Evolutionary conservation across 441 rosid genomes (phyloP).

Genomic region (Pelargonium australe): DNA sequence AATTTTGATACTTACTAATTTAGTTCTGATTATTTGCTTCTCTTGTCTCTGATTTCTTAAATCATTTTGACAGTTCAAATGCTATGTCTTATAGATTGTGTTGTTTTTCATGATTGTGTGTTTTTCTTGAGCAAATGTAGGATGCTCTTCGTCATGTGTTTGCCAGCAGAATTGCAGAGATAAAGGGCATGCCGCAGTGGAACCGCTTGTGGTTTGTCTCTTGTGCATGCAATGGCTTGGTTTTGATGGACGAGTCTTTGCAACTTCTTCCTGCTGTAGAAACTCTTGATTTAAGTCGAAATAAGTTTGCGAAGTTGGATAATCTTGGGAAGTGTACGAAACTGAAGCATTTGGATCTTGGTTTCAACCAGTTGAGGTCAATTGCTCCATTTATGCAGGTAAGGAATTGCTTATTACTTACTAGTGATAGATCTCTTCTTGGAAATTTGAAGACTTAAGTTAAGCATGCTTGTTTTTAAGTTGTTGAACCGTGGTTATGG

Average conservation of each 20-base stretch:
- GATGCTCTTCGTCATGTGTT: constrained; percentile 90
- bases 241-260: constrained; percentile 97
- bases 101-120: neutral
- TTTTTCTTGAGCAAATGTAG: constrained; percentile 27
- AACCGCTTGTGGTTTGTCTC: constrained; percentile 73
- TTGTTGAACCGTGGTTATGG: no score
- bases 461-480: no score
- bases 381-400: constrained; percentile 71
- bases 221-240: constrained; percentile 72
- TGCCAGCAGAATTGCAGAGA: constrained; percentile 85
- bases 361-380: constrained; percentile 78
- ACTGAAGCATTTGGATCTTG: constrained; percentile 87
- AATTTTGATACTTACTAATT: neutral
- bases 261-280: constrained; percentile 94
- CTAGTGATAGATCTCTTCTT: neutral
- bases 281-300: constrained; percentile 90
- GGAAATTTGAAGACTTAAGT: no score
- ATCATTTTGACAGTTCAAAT: no score
- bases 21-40: no score
- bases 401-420: constrained; percentile 5
- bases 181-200: constrained; percentile 80
- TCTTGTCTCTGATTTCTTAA: no score
- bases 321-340: constrained; percentile 71
- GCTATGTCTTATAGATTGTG: neutral
- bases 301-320: constrained; percentile 81